Evolutionary conservation across 73 alveolate species (phyloP), one percentile per base, ranked within the genome.

Genomic region (Paramecium sexaurelia): DNA sequence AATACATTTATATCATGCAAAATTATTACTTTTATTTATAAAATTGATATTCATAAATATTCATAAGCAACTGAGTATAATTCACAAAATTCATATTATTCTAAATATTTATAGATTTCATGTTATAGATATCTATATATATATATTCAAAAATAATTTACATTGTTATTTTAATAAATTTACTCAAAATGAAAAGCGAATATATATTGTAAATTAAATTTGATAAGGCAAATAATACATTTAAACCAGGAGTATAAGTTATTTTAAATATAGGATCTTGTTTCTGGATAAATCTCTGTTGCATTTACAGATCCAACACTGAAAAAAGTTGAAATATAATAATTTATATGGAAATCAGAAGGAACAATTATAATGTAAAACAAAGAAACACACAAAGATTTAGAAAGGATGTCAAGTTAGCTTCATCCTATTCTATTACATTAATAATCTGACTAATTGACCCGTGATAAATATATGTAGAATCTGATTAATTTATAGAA

Each of bases 331-430:
- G 87, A 73, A 36, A 73, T 73, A 10, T 15, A 36, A 36, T 73
- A 33, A n/a, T 36, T 73, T 39, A 33, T 36, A 36, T 73, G 87
- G 87, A 73, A 39, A 36, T 73, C 87, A 4, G 87, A 73, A 39
- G 87, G 87, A 35, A 39, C 57, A 19, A 73, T 73, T 33, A 27
- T 33, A 22, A 17, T 20, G 1, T 39, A 73, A 73, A 73, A 73
- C 13, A 73, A 73, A 73, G 87, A 73, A 39, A 73, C 87, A 11
- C 87, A 73, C 26, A 73, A 73, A 73, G 87, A 73, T 20, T 73
- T 73, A 39, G 87, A 73, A 24, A 73, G 43, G 87, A 73, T 73
- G 57, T 73, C 87, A 73, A 32, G 36, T 27, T n/a, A 33, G 27
- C 56, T 73, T 11, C 57, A 33, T 33, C 66, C 55, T 0, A n/a